Evolutionary conservation across 2,329 filamentous ascomycete species (phyloP).

Genomic region (Aspergillus fumigatus): DNA sequence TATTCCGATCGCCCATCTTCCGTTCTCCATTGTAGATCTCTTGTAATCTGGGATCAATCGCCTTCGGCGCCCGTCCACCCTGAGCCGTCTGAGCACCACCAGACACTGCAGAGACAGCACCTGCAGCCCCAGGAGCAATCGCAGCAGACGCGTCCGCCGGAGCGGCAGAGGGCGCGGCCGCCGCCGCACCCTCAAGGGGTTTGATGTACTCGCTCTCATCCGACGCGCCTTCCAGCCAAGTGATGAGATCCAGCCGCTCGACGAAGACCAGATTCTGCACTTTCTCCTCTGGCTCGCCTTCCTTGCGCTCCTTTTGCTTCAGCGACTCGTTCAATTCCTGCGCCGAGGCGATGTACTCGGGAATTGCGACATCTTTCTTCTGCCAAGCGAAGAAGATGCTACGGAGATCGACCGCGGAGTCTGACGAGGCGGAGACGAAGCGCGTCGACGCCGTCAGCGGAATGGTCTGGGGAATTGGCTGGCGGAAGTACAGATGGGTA

Average conservation of each 20-base stretch:
- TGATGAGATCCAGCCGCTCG: slow-evolving; percentile 84
- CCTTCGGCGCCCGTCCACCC: slow-evolving; percentile 53
- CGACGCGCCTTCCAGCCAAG: slow-evolving; percentile 85
- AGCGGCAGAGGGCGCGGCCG: slow-evolving; percentile 35
- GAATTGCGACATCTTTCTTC: slow-evolving; percentile 84
- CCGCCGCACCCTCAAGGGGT: slow-evolving; percentile 63
- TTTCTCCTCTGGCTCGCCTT: slow-evolving; percentile 45
- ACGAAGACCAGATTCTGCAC: slow-evolving; percentile 90
- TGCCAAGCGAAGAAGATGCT: slow-evolving; percentile 96
- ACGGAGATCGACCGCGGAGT: slow-evolving; percentile 73
- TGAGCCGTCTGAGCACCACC: slow-evolving; percentile 40
- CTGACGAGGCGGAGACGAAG: slow-evolving; percentile 70
- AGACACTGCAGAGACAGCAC: slow-evolving; percentile 37
- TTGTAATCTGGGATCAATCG: slow-evolving; percentile 74
- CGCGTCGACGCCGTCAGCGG: slow-evolving; percentile 72
- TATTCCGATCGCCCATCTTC: slow-evolving; percentile 89
- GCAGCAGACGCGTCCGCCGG: slow-evolving; percentile 39
- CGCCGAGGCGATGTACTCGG: slow-evolving; percentile 84
- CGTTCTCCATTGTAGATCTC: slow-evolving; percentile 91
- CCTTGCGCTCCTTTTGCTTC: slow-evolving; percentile 31
- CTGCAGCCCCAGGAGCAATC: slow-evolving; percentile 48
- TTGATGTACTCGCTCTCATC: slow-evolving; percentile 93
- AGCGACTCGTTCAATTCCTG: slow-evolving; percentile 77
- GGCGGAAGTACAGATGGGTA: slow-evolving; percentile 71
- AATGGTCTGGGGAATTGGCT: slow-evolving; percentile 57